Evolutionary conservation across 2,329 filamentous ascomycete species (phyloP), one percentile per base, ranked within the genome.

Genomic region (Paecilomyces sp.): DNA sequence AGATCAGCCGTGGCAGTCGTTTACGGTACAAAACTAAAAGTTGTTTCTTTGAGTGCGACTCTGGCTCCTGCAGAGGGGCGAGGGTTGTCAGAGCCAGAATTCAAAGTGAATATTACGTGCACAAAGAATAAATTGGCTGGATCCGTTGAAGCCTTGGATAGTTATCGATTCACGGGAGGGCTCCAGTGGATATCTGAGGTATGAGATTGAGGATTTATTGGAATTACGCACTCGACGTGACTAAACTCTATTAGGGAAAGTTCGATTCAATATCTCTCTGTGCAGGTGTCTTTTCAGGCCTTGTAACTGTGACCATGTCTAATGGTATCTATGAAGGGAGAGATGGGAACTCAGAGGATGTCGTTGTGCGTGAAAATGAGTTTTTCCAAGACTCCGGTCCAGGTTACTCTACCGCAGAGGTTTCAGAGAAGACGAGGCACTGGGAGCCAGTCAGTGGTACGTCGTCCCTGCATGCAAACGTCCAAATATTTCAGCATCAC

Each of bases 401-500:
- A 13, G 60, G 58, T 2, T 58, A 55, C 11, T 22, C 34, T 15
- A 58, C 25, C 31, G 55, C 60, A 47, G 59, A 61, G 3, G 61
- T 61, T 9, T 34, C 58, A 2, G 60, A 61, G 4, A 55, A 63
- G 9, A 36, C 24, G 18, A 64, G 61, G 15, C 66, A 71, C 58
- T 68, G 70, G 64, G 72, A 75, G 34, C 68, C 70, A 9, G 70
- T 76, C 33, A 68, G 70, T 47, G 72, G 75, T 76, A 64, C 55
- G 66, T 58, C 22, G 28, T 13, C 2, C 4, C 15, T 47, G 22
- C 8, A 22, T 13, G 24, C 25, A 28, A 28, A 28, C 6, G 25
- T 28, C 1, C 25, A 18, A 6, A 12, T 12, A 4, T 41, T n/a
- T 47, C 11, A 31, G n/a, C 24, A 30, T 41, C n/a, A 55, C 64